Conservation (phyloP, 164 flowering plant genomes). For the Macadamia integrifolia region DNA sequence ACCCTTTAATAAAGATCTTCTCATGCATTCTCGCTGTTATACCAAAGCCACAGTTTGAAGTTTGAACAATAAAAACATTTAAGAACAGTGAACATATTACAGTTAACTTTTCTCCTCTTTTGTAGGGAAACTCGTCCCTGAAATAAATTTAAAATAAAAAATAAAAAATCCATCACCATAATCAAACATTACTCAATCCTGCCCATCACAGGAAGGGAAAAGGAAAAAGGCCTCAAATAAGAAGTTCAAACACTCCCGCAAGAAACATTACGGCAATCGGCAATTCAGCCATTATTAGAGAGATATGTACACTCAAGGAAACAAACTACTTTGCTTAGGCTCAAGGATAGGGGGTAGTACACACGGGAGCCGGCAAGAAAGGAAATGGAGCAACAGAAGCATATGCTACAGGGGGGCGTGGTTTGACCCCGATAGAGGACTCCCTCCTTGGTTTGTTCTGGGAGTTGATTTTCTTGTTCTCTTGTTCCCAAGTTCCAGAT, state of each 20-base stretch:
- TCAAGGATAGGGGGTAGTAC: conserved; percentile 23
- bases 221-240: neutral
- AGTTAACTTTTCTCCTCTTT: too few relatives aligned
- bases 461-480: conserved; percentile 9
- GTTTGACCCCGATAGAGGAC: conserved; percentile 3
- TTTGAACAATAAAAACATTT: too few relatives aligned
- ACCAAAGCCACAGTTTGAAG: too few relatives aligned
- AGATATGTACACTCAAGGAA: neutral
- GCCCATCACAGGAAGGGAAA: neutral
- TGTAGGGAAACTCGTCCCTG: too few relatives aligned
- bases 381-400: conserved; percentile 93
- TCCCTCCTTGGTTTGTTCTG: conserved; percentile 12
- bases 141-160: too few relatives aligned
- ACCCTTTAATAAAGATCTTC: too few relatives aligned
- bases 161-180: neutral
- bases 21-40: too few relatives aligned
- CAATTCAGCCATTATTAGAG: conserved; percentile 1
- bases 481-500: conserved; percentile 8
- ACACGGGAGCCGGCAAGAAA: conserved; percentile 71
- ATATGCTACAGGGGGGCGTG: conserved; percentile 71
- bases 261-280: neutral
- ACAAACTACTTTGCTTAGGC: neutral
- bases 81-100: too few relatives aligned
- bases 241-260: too few relatives aligned
- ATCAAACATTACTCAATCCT: neutral